Evolutionary conservation across 2,329 filamentous ascomycete species (phyloP).

Genomic region (Neopestalotiopsis sp.): DNA sequence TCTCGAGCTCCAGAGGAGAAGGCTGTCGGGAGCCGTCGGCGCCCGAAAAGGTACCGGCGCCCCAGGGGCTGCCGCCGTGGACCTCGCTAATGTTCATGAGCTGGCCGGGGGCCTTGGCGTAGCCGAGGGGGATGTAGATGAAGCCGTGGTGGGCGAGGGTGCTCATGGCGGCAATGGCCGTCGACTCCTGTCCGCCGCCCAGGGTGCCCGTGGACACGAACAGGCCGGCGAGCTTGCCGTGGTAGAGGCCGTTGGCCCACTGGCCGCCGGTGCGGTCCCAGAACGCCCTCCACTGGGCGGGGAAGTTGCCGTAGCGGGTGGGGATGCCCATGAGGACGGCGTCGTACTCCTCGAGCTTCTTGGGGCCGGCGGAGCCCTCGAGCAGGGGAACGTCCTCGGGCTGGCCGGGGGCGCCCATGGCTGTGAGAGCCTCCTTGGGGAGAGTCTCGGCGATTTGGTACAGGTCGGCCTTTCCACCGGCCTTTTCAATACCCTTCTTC

Average conservation of each 20-base stretch:
- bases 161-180: constrained; percentile 79
- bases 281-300: constrained; percentile 91
- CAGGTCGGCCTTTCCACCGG: constrained; percentile 81
- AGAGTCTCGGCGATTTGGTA: constrained; percentile 94
- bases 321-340: constrained; percentile 93
- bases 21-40: constrained; percentile 87
- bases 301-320: constrained; percentile 96
- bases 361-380: constrained; percentile 59
- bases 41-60: constrained; percentile 86
- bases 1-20: constrained; percentile 72
- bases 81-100: constrained; percentile 78
- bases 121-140: constrained; percentile 94
- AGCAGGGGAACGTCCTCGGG: constrained; percentile 68
- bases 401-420: constrained; percentile 92
- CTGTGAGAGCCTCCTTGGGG: constrained; percentile 77
- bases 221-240: constrained; percentile 88
- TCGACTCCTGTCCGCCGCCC: constrained; percentile 94
- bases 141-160: constrained; percentile 93
- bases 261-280: constrained; percentile 90
- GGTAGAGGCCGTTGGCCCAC: constrained; percentile 79
- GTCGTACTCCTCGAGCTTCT: constrained; percentile 76
- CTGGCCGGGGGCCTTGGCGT: constrained; percentile 76
- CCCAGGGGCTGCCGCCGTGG: constrained; percentile 89
- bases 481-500: constrained; percentile 86
- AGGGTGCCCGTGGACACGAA: constrained; percentile 87